A percentile compares a stretch with the other conserved stretches of the same genome.
Conservation (phyloP, 306 rosid species). For the Rubus idaeus region DNA sequence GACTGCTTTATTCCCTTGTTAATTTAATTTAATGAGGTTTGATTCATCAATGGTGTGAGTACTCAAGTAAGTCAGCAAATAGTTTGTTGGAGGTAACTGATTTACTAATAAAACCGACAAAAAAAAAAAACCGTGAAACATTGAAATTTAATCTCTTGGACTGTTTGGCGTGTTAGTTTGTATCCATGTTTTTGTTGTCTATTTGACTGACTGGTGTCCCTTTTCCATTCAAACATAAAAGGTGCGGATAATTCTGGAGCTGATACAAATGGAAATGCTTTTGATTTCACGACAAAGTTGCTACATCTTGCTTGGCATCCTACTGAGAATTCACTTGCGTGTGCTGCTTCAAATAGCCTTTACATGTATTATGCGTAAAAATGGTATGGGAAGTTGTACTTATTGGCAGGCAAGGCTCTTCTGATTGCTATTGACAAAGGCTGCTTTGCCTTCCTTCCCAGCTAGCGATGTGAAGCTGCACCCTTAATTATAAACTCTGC, state of each 20-base stretch:
- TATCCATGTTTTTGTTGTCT: background rate
- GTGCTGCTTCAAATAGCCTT: slow-evolving; percentile 76
- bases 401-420: slow-evolving; percentile 28
- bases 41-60: background rate
- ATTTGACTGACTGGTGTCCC: background rate
- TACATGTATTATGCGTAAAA: slow-evolving; percentile 63
- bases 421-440: slow-evolving; percentile 12
- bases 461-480: slow-evolving; percentile 24
- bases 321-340: slow-evolving; percentile 61
- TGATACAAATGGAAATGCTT: slow-evolving; percentile 57
- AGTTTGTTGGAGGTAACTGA: background rate
- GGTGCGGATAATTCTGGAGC: slow-evolving; percentile 53
- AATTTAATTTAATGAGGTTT: background rate
- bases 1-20: background rate
- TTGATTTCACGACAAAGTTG: slow-evolving; percentile 61
- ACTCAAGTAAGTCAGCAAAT: background rate
- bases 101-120: background rate
- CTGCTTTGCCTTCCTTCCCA: slow-evolving; percentile 24
- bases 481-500: slow-evolving; percentile 26
- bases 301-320: slow-evolving; percentile 81
- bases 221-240: slow-evolving; percentile 18
- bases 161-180: background rate
- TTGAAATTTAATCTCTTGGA: background rate
- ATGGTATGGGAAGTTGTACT: slow-evolving; percentile 24
- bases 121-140: background rate